phyloP scores from a whole-genome alignment of 1,284 basidiomycete species.

The Mixia osmundae region DNA sequence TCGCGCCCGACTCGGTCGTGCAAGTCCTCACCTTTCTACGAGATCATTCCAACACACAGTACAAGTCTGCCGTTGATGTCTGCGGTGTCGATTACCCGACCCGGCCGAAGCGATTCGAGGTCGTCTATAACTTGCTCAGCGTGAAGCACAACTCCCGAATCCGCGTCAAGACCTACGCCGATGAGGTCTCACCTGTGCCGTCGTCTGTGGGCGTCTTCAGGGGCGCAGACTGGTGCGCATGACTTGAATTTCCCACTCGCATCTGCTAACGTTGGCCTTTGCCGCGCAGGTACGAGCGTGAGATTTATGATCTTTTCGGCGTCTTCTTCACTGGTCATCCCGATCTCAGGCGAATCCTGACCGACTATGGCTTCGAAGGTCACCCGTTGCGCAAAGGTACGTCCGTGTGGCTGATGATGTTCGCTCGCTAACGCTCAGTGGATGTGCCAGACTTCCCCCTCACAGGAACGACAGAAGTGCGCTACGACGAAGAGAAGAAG shows the following conservation, averaged over 20 bases:
- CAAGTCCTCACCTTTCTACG: slow-evolving; percentile 81
- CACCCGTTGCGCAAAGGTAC: slow-evolving; percentile 1
- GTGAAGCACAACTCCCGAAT: slow-evolving; percentile 47
- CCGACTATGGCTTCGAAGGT: slow-evolving; percentile 88
- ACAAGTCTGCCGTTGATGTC: slow-evolving; percentile 79
- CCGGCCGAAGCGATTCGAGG: slow-evolving; percentile 79
- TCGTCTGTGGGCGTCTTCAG: slow-evolving; percentile 55
- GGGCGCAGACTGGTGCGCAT: slow-evolving; percentile 69
- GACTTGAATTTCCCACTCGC: too few species aligned
- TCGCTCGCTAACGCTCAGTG: too few species aligned
- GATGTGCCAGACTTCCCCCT: slow-evolving; percentile 3
- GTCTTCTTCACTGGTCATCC: slow-evolving; percentile 94
- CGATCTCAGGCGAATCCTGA: slow-evolving; percentile 90
- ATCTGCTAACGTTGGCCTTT: not conserved
- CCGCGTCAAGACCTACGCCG: slow-evolving; percentile 92
- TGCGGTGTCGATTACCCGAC: slow-evolving; percentile 90
- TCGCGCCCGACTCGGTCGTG: slow-evolving; percentile 55
- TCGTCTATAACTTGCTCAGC: slow-evolving; percentile 87
- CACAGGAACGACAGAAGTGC: slow-evolving; percentile 84
- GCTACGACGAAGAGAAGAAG: slow-evolving; percentile 97
- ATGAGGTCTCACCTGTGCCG: slow-evolving; percentile 84
- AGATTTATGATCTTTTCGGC: slow-evolving; percentile 94
- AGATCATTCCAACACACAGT: slow-evolving; percentile 90
- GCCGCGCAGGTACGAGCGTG: slow-evolving; percentile 59
- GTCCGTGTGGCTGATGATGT: not conserved